Conservation (phyloP, 2,329 filamentous ascomycete species). For the Colletotrichum theobromicola region DNA sequence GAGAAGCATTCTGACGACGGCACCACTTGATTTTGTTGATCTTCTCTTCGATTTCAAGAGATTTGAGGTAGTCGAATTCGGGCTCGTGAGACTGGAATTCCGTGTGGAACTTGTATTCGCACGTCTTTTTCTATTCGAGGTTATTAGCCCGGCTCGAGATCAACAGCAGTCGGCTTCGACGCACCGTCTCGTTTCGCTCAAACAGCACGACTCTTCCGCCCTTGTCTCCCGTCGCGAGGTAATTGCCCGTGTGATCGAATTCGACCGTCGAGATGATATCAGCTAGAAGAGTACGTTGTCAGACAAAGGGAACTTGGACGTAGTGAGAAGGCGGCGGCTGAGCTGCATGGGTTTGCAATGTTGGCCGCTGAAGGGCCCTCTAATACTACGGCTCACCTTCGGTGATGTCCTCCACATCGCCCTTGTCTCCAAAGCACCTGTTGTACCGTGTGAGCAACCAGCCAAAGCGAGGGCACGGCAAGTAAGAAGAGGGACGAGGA, state of each 20-base stretch:
- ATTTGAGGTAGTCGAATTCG: constrained; percentile 99
- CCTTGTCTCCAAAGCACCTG: constrained; percentile 99
- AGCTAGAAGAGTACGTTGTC: constrained; percentile 52
- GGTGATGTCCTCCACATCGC: constrained; percentile 98
- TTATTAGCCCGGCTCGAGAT: constrained; percentile 33
- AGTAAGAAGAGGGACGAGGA: not conserved
- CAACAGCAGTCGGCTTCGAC: constrained; percentile 32
- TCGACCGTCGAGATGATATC: constrained; percentile 93
- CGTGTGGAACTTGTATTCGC: constrained; percentile 99
- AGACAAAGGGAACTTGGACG: constrained; percentile 26
- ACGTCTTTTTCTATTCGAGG: constrained; percentile 88
- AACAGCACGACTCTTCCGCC: constrained; percentile 85
- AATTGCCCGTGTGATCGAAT: constrained; percentile 90
- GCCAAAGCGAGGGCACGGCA: not conserved
- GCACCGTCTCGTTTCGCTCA: constrained; percentile 93
- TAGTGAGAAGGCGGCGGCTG: not conserved
- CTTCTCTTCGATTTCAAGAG: constrained; percentile 99
- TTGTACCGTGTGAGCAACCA: constrained; percentile 30
- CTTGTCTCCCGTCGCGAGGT: constrained; percentile 89
- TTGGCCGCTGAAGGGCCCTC: not conserved
- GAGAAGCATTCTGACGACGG: constrained; percentile 94
- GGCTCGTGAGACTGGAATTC: constrained; percentile 99
- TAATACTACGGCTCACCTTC: constrained; percentile 71
- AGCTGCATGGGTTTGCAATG: not conserved
- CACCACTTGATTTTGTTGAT: constrained; percentile 99